phyloP scores from a whole-genome alignment of 2,329 filamentous ascomycete species.

The Venturiaceae sp. region DNA sequence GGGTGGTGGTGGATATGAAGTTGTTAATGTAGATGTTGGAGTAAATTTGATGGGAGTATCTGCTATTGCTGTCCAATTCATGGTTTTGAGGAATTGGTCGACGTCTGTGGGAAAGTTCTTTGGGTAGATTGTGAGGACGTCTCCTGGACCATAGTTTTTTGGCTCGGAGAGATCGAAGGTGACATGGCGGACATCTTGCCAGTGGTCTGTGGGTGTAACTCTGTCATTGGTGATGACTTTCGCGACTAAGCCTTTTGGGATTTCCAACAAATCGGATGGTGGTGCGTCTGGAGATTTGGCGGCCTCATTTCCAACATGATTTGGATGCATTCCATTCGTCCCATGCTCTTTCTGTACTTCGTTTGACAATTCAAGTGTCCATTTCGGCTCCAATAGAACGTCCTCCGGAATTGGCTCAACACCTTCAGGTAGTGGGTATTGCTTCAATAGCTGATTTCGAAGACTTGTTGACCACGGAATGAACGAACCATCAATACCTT shows the following conservation, averaged over 20 bases:
- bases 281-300: constrained; percentile 13
- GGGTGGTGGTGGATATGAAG: constrained; percentile 27
- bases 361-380: constrained; percentile 39
- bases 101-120: constrained; percentile 81
- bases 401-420: constrained; percentile 63
- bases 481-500: constrained; percentile 79
- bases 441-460: constrained; percentile 52
- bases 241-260: constrained; percentile 48
- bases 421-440: constrained; percentile 60
- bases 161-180: constrained; percentile 40
- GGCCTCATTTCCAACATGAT: neutral
- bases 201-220: constrained; percentile 67
- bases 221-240: constrained; percentile 57
- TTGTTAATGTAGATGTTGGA: constrained; percentile 19
- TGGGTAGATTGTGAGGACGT: constrained; percentile 72
- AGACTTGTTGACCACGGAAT: constrained; percentile 67
- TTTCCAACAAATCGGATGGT: constrained; percentile 41
- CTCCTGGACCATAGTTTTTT: constrained; percentile 57
- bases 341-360: neutral
- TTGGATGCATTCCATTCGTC: neutral
- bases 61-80: constrained; percentile 67
- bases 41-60: constrained; percentile 55
- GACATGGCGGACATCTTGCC: constrained; percentile 89
- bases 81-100: constrained; percentile 64
- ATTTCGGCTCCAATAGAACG: constrained; percentile 67